phyloP scores from a whole-genome alignment of 345 rosid species.

The Pugionium dolabratum region DNA sequence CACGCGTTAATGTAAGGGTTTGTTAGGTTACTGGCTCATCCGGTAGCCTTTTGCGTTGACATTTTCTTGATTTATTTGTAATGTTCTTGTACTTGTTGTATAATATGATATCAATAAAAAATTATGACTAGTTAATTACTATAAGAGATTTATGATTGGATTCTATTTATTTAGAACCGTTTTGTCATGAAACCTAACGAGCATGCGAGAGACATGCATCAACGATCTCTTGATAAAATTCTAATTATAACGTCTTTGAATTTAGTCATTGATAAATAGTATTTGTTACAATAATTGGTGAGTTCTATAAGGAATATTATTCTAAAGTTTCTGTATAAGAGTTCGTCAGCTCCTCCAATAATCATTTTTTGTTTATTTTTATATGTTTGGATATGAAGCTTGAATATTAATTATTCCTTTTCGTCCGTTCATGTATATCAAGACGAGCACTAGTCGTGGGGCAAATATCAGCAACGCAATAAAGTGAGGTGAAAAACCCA shows the following conservation, averaged over 20 bases:
- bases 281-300: neutral
- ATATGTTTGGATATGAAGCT: neutral
- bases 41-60: constrained; percentile 41
- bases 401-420: neutral
- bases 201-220: constrained; percentile 46
- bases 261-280: constrained; percentile 6
- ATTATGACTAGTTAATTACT: constrained; percentile 1
- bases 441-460: constrained; percentile 35
- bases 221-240: constrained; percentile 27
- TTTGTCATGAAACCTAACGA: constrained; percentile 34
- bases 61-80: constrained; percentile 17
- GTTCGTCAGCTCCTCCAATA: neutral
- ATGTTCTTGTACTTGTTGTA: constrained; percentile 14
- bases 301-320: neutral
- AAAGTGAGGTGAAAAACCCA: constrained; percentile 35
- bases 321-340: neutral
- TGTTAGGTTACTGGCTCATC: constrained; percentile 37
- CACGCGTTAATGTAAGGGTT: neutral
- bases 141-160: neutral
- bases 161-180: neutral
- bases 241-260: constrained; percentile 15
- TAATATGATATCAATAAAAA: constrained; percentile 26
- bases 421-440: constrained; percentile 4
- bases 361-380: neutral
- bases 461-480: constrained; percentile 13